A percentile compares a stretch with the other conserved stretches of the same genome.
phyloP scores from a whole-genome alignment of 2,329 filamentous ascomycete genomes.

The Trichoderma harzianum region DNA sequence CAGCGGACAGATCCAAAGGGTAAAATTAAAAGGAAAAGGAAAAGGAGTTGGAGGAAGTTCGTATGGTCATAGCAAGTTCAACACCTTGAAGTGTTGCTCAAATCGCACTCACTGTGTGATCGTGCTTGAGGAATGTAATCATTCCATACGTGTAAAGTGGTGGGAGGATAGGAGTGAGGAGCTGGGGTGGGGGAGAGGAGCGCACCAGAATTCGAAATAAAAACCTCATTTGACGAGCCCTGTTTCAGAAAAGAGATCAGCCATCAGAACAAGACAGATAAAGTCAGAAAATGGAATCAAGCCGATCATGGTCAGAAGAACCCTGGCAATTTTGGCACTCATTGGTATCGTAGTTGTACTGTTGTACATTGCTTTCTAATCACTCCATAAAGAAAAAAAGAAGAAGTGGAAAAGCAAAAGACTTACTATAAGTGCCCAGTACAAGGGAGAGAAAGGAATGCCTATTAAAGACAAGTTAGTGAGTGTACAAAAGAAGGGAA shows the following conservation, averaged over 20 bases:
- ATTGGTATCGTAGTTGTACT: background rate
- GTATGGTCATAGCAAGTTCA: background rate
- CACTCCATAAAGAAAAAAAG: background rate
- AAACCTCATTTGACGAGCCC: background rate
- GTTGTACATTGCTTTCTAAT: background rate
- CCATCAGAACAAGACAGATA: background rate
- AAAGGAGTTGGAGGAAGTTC: background rate
- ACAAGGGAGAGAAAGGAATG: background rate
- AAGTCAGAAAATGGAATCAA: background rate
- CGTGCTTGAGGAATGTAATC: background rate
- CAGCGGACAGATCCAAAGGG: background rate
- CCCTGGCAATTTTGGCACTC: background rate
- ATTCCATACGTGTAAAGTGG: background rate
- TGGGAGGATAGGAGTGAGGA: background rate
- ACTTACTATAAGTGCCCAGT: background rate
- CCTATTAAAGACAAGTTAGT: background rate
- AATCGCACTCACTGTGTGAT: background rate
- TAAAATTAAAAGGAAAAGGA: background rate
- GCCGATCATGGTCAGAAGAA: background rate
- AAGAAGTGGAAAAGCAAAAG: background rate
- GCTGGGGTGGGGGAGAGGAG: background rate
- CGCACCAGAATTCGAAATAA: background rate
- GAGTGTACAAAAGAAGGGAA: background rate
- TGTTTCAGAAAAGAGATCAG: background rate
- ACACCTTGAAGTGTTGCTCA: background rate